Evolutionary conservation across 75 land plant genomes (phyloP).

Genomic region (Adiantum capillusveneris): DNA sequence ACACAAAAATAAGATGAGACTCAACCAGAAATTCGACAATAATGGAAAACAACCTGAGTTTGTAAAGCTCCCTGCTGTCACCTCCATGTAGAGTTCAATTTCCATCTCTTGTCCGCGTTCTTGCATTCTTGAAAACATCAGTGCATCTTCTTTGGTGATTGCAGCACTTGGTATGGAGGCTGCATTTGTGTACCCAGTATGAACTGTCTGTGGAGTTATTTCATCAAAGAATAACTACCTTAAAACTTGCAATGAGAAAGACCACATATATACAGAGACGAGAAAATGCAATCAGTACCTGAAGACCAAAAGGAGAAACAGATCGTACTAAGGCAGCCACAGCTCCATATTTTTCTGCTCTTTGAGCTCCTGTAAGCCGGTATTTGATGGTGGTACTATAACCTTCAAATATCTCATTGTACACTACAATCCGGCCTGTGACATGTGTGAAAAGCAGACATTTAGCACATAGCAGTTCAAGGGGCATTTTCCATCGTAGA

Average conservation of each 20-base stretch:
- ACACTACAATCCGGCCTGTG: conserved; percentile 27
- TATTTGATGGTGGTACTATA: conserved; percentile 17
- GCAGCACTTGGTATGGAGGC: conserved; percentile 26
- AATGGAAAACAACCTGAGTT: neutral
- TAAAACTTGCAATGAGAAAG: no score
- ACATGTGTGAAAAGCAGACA: no score
- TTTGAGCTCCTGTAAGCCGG: conserved; percentile 13
- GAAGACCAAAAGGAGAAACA: conserved; percentile 23
- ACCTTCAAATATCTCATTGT: conserved; percentile 15
- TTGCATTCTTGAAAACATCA: conserved; percentile 33
- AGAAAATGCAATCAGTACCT: conserved; percentile 3
- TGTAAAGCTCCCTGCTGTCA: no score
- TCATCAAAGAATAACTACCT: neutral
- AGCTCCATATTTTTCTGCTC: conserved; percentile 30
- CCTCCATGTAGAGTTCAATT: conserved; percentile 40
- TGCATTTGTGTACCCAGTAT: conserved; percentile 16
- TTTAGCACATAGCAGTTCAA: no score
- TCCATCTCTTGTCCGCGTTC: conserved; percentile 25
- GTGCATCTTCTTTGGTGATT: conserved; percentile 27
- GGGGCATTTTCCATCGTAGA: no score
- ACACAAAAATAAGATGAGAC: no score
- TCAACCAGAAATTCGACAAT: no score
- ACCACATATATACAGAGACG: no score
- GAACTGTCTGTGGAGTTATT: conserved; percentile 19
- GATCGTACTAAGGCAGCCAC: conserved; percentile 30